phyloP scores from a whole-genome alignment of 352 stramenopile species.

The Globisporangium apiculatum region DNA sequence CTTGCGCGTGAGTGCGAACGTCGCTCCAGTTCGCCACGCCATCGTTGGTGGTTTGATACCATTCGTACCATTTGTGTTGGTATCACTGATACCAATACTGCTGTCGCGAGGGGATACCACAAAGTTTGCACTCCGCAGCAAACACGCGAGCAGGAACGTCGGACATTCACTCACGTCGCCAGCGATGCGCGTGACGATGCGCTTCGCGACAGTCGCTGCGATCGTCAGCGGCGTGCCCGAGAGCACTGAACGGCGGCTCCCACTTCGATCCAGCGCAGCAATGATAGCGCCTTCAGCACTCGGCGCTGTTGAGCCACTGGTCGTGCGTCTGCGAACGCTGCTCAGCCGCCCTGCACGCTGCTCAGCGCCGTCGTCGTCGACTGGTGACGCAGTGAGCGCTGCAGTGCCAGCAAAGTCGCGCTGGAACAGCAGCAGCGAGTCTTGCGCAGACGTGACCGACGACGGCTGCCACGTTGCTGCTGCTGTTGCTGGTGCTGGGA shows the following conservation, averaged over 20 bases:
- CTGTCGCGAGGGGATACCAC: slow-evolving; percentile 10
- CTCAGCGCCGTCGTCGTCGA: neutral
- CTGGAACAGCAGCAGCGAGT: slow-evolving; percentile 13
- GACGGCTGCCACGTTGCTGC: neutral
- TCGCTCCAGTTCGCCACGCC: slow-evolving; percentile 26
- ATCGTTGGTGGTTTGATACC: neutral
- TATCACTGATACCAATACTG: neutral
- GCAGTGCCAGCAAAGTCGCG: slow-evolving; percentile 2
- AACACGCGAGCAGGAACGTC: slow-evolving; percentile 26
- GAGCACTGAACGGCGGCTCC: slow-evolving; percentile 3
- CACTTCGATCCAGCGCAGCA: neutral
- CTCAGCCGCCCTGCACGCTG: neutral
- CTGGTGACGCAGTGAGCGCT: neutral
- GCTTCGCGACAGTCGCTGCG: slow-evolving; percentile 24
- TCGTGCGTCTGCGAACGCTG: neutral
- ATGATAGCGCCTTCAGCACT: neutral
- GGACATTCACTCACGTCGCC: slow-evolving; percentile 29
- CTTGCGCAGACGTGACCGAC: slow-evolving; percentile 1
- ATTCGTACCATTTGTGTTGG: too few species aligned
- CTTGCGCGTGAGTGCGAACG: slow-evolving; percentile 33
- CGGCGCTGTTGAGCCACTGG: neutral
- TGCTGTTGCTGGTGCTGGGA: neutral
- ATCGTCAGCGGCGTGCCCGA: slow-evolving; percentile 18
- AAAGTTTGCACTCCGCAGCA: slow-evolving; percentile 41
- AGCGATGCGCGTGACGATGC: slow-evolving; percentile 34